Conservation (phyloP, 2,329 filamentous ascomycete species). For the Cryphonectria carpinicola region DNA sequence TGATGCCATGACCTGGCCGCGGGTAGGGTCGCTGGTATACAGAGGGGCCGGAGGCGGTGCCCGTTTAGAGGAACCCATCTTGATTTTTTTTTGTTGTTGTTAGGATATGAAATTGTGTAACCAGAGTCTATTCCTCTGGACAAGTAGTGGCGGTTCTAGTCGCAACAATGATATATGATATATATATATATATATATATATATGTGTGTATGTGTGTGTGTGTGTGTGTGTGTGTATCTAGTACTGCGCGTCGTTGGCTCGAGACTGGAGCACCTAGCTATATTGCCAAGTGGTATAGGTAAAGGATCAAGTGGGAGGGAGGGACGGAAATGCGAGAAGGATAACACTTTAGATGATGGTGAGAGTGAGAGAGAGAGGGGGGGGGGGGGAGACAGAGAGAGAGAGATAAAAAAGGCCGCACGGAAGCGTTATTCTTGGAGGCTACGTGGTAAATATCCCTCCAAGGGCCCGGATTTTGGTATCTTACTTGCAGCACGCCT, state of each 20-base stretch:
- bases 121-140: background rate
- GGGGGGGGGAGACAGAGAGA: background rate
- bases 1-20: constrained; percentile 18
- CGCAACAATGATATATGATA: background rate
- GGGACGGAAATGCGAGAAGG: background rate
- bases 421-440: constrained; percentile 13
- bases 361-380: background rate
- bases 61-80: constrained; percentile 27
- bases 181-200: background rate
- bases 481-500: constrained; percentile 9
- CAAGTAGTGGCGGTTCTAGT: background rate
- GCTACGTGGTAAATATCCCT: background rate
- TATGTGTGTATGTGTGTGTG: background rate
- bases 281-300: background rate
- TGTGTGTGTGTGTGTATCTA: background rate
- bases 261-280: background rate
- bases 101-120: background rate
- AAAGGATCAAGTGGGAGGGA: background rate
- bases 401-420: constrained; percentile 1
- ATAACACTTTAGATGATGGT: background rate
- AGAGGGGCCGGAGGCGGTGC: constrained; percentile 27
- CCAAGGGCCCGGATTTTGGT: constrained; percentile 4
- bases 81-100: background rate
- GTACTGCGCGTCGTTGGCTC: background rate
- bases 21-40: constrained; percentile 20